phyloP scores from a whole-genome alignment of 495 filamentous ascomycete genomes.

The Hapsidospora chrysogenum region DNA sequence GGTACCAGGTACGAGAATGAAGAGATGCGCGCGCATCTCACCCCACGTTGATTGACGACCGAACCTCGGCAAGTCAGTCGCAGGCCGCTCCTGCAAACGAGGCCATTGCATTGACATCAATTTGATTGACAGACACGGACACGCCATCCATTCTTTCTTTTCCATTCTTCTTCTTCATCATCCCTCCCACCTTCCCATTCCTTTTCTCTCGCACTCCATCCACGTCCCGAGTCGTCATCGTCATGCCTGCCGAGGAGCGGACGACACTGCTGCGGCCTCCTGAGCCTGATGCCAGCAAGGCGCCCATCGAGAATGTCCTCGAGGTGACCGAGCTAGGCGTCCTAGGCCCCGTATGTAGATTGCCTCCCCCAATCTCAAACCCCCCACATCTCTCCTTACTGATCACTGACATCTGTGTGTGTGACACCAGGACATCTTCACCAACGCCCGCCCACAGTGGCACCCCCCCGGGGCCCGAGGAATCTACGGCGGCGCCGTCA shows the following conservation, averaged over 20 bases:
- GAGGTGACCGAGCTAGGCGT: slow-evolving; percentile 67
- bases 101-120: too few species aligned
- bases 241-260: slow-evolving; percentile 1
- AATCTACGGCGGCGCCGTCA: slow-evolving; percentile 83
- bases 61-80: too few species aligned
- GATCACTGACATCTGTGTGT: too few species aligned
- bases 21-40: too few species aligned
- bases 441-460: slow-evolving; percentile 80
- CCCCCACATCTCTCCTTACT: background rate
- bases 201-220: too few species aligned
- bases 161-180: background rate
- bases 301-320: slow-evolving; percentile 74
- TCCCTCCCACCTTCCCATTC: too few species aligned
- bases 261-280: slow-evolving; percentile 65
- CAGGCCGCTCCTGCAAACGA: too few species aligned
- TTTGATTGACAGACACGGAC: too few species aligned
- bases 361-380: too few species aligned
- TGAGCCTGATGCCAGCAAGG: slow-evolving; percentile 50
- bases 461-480: slow-evolving; percentile 82
- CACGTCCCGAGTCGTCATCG: too few species aligned
- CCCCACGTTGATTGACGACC: too few species aligned
- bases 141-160: background rate
- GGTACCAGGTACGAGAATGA: too few species aligned
- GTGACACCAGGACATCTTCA: slow-evolving; percentile 59
- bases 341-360: slow-evolving; percentile 51